Percentiles rank a stretch among this genome's conserved stretches.
Evolutionary conservation across 495 filamentous ascomycete genomes (phyloP).

Genomic region (Hypoxylon trugodes): DNA sequence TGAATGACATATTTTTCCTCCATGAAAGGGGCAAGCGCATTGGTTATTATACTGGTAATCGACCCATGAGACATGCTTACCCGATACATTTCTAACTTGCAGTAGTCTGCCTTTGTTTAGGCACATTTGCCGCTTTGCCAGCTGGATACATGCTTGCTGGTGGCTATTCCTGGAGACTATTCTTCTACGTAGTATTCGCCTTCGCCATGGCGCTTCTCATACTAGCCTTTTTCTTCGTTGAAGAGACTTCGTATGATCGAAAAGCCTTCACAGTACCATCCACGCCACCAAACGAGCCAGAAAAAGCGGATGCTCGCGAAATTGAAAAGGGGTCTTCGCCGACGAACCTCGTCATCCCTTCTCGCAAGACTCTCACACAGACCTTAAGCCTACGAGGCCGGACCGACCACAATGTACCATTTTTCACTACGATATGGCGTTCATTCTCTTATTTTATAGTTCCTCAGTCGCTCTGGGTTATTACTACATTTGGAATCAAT

Average conservation of each 20-base stretch:
- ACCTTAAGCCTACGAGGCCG: conserved; percentile 60
- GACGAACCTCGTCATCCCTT: conserved; percentile 36
- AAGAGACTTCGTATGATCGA: conserved; percentile 68
- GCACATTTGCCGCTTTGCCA: conserved; percentile 65
- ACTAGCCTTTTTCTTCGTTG: conserved; percentile 67
- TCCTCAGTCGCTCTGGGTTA: conserved; percentile 67
- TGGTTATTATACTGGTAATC: conserved; percentile 64
- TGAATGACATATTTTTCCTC: conserved; percentile 73
- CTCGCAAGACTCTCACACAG: conserved; percentile 56
- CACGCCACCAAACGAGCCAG: conserved; percentile 33
- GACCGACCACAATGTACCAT: conserved; percentile 60
- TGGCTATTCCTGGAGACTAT: conserved; percentile 69
- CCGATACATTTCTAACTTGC: conserved; percentile 12
- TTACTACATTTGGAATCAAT: conserved; percentile 58
- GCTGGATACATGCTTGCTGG: conserved; percentile 71
- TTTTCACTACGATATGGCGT: conserved; percentile 63
- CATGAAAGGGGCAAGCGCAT: conserved; percentile 67
- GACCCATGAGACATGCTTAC: neutral
- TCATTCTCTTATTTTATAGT: conserved; percentile 67
- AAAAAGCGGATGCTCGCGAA: conserved; percentile 29
- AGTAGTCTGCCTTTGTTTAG: conserved; percentile 66
- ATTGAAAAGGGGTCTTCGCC: conserved; percentile 25
- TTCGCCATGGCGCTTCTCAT: conserved; percentile 64
- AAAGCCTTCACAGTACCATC: conserved; percentile 17
- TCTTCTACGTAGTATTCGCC: conserved; percentile 71